phyloP scores from a whole-genome alignment of 1,139 yeast genomes.

The Yamadazyma jaroonii region DNA sequence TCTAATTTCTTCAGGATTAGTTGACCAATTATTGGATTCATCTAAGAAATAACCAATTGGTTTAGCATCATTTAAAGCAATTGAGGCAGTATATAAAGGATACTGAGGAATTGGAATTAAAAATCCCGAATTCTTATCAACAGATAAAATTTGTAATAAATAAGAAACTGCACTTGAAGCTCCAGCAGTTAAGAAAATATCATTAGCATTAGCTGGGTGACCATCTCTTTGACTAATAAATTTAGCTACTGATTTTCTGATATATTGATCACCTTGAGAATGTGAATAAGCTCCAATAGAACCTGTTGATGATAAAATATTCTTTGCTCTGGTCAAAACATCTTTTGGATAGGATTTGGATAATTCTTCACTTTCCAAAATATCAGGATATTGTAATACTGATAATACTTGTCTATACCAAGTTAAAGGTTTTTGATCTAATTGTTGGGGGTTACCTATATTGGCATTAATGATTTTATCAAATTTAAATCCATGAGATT shows the following conservation, averaged over 20 bases:
- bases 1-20: constrained; percentile 67
- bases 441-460: constrained; percentile 96
- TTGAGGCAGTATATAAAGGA: constrained; percentile 90
- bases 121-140: constrained; percentile 72
- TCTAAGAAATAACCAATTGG: constrained; percentile 87
- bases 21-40: constrained; percentile 80
- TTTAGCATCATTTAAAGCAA: constrained; percentile 76
- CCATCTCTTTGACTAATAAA: constrained; percentile 68
- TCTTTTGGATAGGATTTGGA: constrained; percentile 57
- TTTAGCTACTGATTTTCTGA: constrained; percentile 76
- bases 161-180: constrained; percentile 89
- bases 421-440: constrained; percentile 91
- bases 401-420: constrained; percentile 91
- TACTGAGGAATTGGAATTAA: constrained; percentile 97
- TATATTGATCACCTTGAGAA: constrained; percentile 77
- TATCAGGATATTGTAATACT: constrained; percentile 77
- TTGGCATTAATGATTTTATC: constrained; percentile 78
- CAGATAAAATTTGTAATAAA: constrained; percentile 66
- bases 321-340: constrained; percentile 67
- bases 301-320: constrained; percentile 59
- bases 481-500: constrained; percentile 71
- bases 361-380: constrained; percentile 37
- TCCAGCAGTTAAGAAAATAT: constrained; percentile 84
- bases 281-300: constrained; percentile 94
- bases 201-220: constrained; percentile 55